phyloP scores from a whole-genome alignment of 306 rosid species.

The Prinsepia uniflora region DNA sequence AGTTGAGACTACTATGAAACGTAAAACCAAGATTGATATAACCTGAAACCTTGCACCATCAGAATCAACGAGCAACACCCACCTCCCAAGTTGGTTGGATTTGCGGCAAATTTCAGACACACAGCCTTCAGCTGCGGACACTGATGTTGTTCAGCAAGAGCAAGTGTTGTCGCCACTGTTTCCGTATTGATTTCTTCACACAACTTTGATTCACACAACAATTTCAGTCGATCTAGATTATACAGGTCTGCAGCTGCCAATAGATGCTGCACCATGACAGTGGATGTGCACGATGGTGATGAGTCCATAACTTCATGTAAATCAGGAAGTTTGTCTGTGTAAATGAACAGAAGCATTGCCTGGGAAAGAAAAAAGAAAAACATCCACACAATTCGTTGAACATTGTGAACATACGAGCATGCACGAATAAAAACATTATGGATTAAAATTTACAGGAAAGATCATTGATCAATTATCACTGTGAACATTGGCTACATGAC shows the following conservation, averaged over 20 bases:
- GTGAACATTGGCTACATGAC: background rate
- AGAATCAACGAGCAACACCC: conserved; percentile 40
- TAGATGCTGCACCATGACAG: conserved; percentile 82
- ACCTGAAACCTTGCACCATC: conserved; percentile 28
- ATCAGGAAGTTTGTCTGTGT: conserved; percentile 62
- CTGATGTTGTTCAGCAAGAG: conserved; percentile 73
- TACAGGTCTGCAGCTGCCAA: conserved; percentile 81
- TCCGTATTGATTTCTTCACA: conserved; percentile 60
- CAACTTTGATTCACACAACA: conserved; percentile 69
- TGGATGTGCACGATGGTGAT: conserved; percentile 45
- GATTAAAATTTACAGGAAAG: conserved; percentile 9
- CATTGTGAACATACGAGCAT: conserved; percentile 15
- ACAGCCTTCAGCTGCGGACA: conserved; percentile 71
- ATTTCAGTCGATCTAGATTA: conserved; percentile 67
- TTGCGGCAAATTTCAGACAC: conserved; percentile 68
- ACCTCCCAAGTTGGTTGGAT: conserved; percentile 76
- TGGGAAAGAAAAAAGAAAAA: conserved; percentile 31
- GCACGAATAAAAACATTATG: background rate
- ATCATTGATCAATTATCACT: background rate
- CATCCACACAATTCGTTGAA: conserved; percentile 6
- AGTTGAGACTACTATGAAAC: conserved; percentile 15
- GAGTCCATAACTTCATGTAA: conserved; percentile 58
- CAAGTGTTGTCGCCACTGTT: conserved; percentile 69
- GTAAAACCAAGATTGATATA: conserved; percentile 22
- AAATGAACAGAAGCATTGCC: conserved; percentile 83